These are phyloP conservation scores for Coemansia sp. DNA, from an alignment of 371 early-diverging fungal species.

Conservation along the genomic window DNA sequence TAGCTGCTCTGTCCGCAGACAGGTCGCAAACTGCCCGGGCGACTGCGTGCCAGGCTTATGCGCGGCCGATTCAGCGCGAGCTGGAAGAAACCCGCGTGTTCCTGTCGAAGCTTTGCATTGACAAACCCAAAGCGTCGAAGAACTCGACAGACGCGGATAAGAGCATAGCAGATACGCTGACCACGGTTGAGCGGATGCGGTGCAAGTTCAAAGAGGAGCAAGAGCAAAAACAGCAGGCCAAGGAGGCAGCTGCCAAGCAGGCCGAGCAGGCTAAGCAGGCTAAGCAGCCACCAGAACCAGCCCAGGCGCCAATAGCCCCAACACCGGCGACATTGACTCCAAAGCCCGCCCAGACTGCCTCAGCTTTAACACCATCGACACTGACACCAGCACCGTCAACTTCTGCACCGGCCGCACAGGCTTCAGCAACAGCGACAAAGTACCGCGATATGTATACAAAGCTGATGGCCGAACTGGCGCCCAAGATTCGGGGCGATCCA, in stretches of 20 bases:
- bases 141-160: slow-evolving; percentile 3
- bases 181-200: slow-evolving; percentile 29
- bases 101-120: slow-evolving; percentile 14
- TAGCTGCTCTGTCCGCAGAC: not conserved
- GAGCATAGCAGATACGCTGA: slow-evolving; percentile 15
- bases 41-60: slow-evolving; percentile 21
- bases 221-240: slow-evolving; percentile 18
- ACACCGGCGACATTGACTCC: no score
- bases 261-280: slow-evolving; percentile 13
- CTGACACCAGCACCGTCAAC: no score
- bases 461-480: slow-evolving; percentile 33
- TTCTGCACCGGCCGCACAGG: not conserved
- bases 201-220: slow-evolving; percentile 30
- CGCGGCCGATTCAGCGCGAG: slow-evolving; percentile 26
- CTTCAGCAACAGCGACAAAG: slow-evolving; percentile 16
- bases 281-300: not conserved
- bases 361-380: no score
- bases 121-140: not conserved
- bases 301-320: slow-evolving; percentile 7
- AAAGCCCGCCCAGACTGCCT: no score
- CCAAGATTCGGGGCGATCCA: slow-evolving; percentile 11
- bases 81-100: slow-evolving; percentile 27
- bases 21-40: slow-evolving; percentile 10
- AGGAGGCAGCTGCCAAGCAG: slow-evolving; percentile 23
- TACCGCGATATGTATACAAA: slow-evolving; percentile 33